Evolutionary conservation across 306 rosid species (phyloP), one percentile per base, ranked within the genome.

Genomic region (Ziziphus jujuba): DNA sequence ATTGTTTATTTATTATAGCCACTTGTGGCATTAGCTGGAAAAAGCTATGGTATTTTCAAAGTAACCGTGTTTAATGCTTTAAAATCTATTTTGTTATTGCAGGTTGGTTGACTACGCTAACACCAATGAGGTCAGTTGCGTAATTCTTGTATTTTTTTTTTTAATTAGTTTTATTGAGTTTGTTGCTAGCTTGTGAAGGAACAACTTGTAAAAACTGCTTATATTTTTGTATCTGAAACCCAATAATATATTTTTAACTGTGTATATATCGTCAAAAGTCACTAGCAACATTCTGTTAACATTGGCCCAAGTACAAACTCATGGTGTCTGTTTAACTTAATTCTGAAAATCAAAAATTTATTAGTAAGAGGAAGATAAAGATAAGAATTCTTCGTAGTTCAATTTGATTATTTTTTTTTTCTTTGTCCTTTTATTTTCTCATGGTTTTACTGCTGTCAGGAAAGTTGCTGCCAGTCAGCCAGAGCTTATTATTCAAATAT

Each of bases 101-200:
- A 88, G 97, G 92, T 65, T 38, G 85, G 73, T 61, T 66, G 56
- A 59, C 59, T 66, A 79, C 81, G 69, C 62, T 70, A 36, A 66
- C 72, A 66, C 75, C 80, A 20, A 56, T 47, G 33, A 86, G 92
- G 97, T 90, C 72, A 69, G 91, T 80, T 59, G 56, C 71, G 22
- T 59, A 48, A 56, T 13, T 50, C 3, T 51, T 9, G 9, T 7
- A 66, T 53, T 31, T 13, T 40, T 6, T 31, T 13, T 40, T 6
- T 44, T 24, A 13, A 17, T 68, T 23, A 50, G 15, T 4, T 50
- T 14, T 20, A 5, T 45, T 28, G 40, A 16, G 9, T 16, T 64
- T 72, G 64, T 11, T 5, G 31, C 19, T 47, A 47, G 14, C 51
- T 7, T 47, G 17, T 47, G 51, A 10, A 11, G 0, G 22, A n/a